Evolutionary conservation across 2,329 filamentous ascomycete genomes (phyloP).

Genomic region (Cordyceps militaris): DNA sequence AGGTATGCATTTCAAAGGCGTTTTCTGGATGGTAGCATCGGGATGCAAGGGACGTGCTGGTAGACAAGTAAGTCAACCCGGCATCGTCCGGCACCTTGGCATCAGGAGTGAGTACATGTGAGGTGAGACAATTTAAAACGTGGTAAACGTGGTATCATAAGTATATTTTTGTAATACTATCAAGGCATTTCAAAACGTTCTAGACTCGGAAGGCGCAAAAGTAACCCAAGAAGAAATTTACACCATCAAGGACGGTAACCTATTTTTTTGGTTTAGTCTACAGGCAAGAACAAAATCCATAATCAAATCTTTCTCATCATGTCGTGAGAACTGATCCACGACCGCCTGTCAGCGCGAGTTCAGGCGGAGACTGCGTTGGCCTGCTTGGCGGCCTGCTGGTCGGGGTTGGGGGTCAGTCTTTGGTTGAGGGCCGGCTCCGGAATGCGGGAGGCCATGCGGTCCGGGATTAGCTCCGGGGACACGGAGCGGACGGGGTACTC

Average conservation of each 20-base stretch:
- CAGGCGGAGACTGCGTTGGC: conserved; percentile 22
- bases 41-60: neutral
- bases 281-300: neutral
- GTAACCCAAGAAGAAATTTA: neutral
- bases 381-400: conserved; percentile 31
- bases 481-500: conserved; percentile 49
- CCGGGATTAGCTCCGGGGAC: conserved; percentile 54
- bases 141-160: conserved; percentile 10
- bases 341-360: neutral
- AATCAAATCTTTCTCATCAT: neutral
- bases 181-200: neutral
- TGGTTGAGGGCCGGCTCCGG: conserved; percentile 39
- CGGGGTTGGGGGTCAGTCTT: conserved; percentile 42
- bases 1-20: neutral
- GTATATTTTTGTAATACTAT: neutral
- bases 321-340: neutral
- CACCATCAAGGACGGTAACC: neutral
- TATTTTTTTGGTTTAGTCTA: neutral
- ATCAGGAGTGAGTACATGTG: neutral
- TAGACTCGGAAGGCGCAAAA: neutral
- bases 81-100: neutral
- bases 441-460: conserved; percentile 54
- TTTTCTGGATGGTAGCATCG: neutral
- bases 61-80: too few species aligned
- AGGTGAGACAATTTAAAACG: neutral